These are phyloP conservation scores for Phylloporus scabripes DNA, from an alignment of 768 basidiomycete species.

Conservation along the genomic window DNA sequence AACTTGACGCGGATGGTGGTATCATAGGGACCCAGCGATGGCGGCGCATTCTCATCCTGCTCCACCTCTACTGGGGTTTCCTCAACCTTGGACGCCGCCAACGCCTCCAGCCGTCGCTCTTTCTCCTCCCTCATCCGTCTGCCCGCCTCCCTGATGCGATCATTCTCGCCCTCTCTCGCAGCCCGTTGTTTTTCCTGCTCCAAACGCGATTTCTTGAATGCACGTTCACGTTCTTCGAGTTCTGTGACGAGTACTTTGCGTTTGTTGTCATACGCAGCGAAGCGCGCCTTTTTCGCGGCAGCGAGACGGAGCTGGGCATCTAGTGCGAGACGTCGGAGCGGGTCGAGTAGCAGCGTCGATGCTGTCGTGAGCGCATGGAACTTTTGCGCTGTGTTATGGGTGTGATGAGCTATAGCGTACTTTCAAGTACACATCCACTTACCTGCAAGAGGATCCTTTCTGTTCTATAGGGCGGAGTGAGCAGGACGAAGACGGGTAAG, in stretches of 20 bases:
- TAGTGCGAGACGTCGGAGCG: constrained; percentile 68
- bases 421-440: background rate
- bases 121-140: constrained; percentile 61
- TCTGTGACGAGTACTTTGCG: constrained; percentile 71
- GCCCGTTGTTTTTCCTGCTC: constrained; percentile 59
- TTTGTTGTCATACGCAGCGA: constrained; percentile 63
- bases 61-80: constrained; percentile 25
- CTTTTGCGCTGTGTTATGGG: constrained; percentile 47
- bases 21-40: constrained; percentile 59
- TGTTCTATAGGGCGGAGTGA: constrained; percentile 45
- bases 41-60: constrained; percentile 46
- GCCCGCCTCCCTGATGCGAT: constrained; percentile 72
- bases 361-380: constrained; percentile 83
- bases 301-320: constrained; percentile 74
- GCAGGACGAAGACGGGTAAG: constrained; percentile 11
- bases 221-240: constrained; percentile 72
- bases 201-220: constrained; percentile 63
- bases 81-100: constrained; percentile 33
- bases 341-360: constrained; percentile 77
- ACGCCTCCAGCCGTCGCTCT: constrained; percentile 46
- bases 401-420: background rate
- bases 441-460: constrained; percentile 77
- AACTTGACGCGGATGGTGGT: constrained; percentile 76
- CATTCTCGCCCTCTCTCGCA: constrained; percentile 54
- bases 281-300: constrained; percentile 65